Base-by-base conservation (phyloP, 2,329 filamentous ascomycete species). In the Gaeumannomyces sp. region DNA sequence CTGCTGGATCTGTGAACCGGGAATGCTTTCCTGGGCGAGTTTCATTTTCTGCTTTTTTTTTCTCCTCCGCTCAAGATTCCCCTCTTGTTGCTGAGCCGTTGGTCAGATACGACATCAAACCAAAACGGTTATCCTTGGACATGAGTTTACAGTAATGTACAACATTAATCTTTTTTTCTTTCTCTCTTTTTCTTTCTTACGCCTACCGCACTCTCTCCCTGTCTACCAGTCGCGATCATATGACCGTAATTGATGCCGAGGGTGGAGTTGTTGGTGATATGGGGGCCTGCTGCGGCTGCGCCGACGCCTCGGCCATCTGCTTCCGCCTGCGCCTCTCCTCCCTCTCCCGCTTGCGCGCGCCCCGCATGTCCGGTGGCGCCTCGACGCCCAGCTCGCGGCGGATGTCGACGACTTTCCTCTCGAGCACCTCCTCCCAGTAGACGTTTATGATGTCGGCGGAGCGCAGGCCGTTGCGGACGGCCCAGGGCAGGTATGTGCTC, bases 381-480 rank as follows among this genome's bases (percentile, higher is more conserved):
- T 98, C 92, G 64, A 99, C 93, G 2, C 91, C 89, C 71, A 99
- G 74, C 73, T 93, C 84, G 5, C 73, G 76, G 69, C 95, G 84
- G 74, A 99, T 73, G 69, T 89, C 90, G 63, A 86, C 83, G 31
- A 96, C 91, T 76, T 96, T 89, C 65, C 87, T 91, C 78, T 93
- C 89, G 69, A 99, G 77, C 78, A 94, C 85, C 80, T 98, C 92
- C 78, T 99, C 95, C 95, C 95, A 99, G 74, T 97, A 99, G 1
- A 99, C 89, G 76, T 97, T 97, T 69, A 99, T 93, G 45, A 98
- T 81, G 73, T 96, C 91, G 71, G 90, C 86, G 61, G 87, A 84
- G 64, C 84, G 79, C 68, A 92, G 76, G 19, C 95, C 95, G 75
- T 96, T 98, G 64, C 85, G 80, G 59, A 97, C 77, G 50, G 95